These are phyloP conservation scores for Melanopsichium pennsylvanicum DNA, from an alignment of 1,284 basidiomycete genomes.

Conservation along the genomic window DNA sequence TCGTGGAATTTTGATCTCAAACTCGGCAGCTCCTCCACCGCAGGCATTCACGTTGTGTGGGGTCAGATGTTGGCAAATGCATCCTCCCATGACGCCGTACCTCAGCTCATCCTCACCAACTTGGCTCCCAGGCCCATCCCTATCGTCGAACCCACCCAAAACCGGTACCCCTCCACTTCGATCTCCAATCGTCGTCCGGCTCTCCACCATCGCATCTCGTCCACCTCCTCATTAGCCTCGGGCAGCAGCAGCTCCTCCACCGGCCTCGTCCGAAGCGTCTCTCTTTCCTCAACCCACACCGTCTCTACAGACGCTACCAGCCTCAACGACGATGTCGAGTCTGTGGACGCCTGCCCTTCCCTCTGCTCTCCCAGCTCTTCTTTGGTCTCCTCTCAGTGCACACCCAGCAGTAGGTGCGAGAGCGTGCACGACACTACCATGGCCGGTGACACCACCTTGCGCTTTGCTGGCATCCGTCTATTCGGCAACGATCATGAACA, in stretches of 20 bases:
- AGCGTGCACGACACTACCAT: slow-evolving; percentile 30
- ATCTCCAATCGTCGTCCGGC: too few relatives aligned
- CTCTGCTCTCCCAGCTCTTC: slow-evolving; percentile 34
- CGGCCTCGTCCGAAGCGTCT: slow-evolving; percentile 30
- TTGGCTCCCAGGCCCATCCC: slow-evolving; percentile 30
- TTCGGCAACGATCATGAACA: slow-evolving; percentile 20
- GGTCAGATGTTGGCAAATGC: slow-evolving; percentile 36
- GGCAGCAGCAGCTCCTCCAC: slow-evolving; percentile 6
- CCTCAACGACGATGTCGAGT: slow-evolving; percentile 11
- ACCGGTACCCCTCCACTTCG: background rate
- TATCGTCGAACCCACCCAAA: slow-evolving; percentile 25
- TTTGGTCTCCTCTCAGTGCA: slow-evolving; percentile 14
- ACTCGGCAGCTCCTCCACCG: background rate
- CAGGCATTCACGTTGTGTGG: slow-evolving; percentile 39
- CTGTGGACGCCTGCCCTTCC: slow-evolving; percentile 38
- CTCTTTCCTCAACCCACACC: slow-evolving; percentile 29
- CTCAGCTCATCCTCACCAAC: slow-evolving; percentile 31
- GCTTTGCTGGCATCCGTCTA: slow-evolving; percentile 34
- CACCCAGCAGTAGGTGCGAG: slow-evolving; percentile 12
- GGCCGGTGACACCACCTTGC: slow-evolving; percentile 23
- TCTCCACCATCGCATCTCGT: slow-evolving; percentile 24
- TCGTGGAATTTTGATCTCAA: slow-evolving; percentile 24
- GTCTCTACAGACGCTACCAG: slow-evolving; percentile 40
- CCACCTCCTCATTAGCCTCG: slow-evolving; percentile 18
- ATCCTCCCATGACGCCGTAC: slow-evolving; percentile 1